Percentiles rank a stretch among this genome's conserved stretches.
Conservation (phyloP, 495 filamentous ascomycete species). For the Barbatosphaeria neglecta region DNA sequence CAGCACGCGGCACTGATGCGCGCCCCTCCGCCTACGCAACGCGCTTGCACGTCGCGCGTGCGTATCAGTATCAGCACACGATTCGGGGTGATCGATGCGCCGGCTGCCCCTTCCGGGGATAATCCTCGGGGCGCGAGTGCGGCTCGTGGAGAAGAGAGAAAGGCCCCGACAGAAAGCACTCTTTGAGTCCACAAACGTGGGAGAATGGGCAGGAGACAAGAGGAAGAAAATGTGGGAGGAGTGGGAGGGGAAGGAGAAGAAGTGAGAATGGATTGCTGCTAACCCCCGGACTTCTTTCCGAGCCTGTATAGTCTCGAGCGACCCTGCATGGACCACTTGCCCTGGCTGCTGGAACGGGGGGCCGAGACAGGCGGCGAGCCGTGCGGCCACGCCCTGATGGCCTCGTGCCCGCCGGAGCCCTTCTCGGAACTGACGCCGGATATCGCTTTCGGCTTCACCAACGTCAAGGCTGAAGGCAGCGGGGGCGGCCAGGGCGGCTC, state of each 20-base stretch:
- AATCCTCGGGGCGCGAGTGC: not conserved
- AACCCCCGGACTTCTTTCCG: conserved; percentile 3
- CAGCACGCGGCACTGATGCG: not conserved
- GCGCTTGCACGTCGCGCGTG: not conserved
- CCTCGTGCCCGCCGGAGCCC: conserved; percentile 64
- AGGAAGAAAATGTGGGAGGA: not conserved
- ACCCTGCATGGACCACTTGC: conserved; percentile 90
- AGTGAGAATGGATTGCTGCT: conserved; percentile 6
- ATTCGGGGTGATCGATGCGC: too few relatives aligned
- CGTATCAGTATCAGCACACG: not conserved
- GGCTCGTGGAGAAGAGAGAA: not conserved
- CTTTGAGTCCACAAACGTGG: too few relatives aligned
- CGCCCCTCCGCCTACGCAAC: not conserved
- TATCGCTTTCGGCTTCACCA: conserved; percentile 37
- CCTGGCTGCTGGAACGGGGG: conserved; percentile 54
- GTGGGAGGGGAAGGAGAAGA: not conserved
- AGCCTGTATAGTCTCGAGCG: conserved; percentile 63
- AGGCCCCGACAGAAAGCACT: too few relatives aligned
- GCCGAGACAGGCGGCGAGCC: conserved; percentile 40
- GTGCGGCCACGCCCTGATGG: conserved; percentile 81
- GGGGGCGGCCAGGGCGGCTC: conserved; percentile 33
- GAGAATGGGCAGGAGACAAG: not conserved
- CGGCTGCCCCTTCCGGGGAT: too few relatives aligned
- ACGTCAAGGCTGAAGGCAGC: conserved; percentile 11
- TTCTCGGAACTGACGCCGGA: conserved; percentile 32